Percentiles rank a stretch among this genome's conserved stretches.
These are phyloP conservation scores for Ajuga reptans DNA, from an alignment of 305 asterid genomes.

Conservation along the genomic window DNA sequence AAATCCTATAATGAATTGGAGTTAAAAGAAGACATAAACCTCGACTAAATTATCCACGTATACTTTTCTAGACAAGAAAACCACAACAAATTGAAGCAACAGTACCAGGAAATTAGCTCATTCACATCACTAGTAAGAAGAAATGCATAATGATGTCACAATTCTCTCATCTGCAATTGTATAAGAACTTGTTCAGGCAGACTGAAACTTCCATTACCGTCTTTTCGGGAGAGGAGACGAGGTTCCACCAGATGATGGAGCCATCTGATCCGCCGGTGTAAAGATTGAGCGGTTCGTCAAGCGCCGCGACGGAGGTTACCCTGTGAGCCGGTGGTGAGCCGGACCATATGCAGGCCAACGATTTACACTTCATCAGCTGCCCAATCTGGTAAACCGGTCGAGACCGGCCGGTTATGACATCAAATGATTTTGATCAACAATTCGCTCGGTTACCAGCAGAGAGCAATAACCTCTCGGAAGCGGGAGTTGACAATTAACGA, in stretches of 20 bases:
- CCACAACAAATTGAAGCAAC: background rate
- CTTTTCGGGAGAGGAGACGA: constrained; percentile 34
- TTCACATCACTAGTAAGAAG: constrained; percentile 1
- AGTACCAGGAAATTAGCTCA: constrained; percentile 9
- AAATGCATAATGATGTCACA: background rate
- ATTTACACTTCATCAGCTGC: constrained; percentile 76
- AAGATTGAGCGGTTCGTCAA: constrained; percentile 64
- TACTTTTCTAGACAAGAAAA: background rate
- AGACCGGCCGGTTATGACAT: constrained; percentile 15
- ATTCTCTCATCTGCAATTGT: background rate
- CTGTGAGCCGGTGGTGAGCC: constrained; percentile 73
- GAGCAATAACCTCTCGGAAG: constrained; percentile 1
- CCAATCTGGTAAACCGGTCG: constrained; percentile 14
- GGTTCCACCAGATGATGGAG: constrained; percentile 97
- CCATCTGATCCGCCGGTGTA: constrained; percentile 99
- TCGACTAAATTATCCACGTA: background rate
- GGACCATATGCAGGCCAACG: constrained; percentile 95
- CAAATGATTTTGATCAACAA: constrained; percentile 5
- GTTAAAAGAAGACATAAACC: background rate
- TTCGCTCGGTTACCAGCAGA: constrained; percentile 17
- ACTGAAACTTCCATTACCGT: constrained; percentile 28
- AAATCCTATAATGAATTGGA: constrained; percentile 6
- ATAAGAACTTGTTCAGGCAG: background rate
- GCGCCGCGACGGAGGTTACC: constrained; percentile 77
- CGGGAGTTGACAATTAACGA: background rate